Base-by-base conservation (phyloP, 345 rosid genomes). In the Mangifera indica region DNA sequence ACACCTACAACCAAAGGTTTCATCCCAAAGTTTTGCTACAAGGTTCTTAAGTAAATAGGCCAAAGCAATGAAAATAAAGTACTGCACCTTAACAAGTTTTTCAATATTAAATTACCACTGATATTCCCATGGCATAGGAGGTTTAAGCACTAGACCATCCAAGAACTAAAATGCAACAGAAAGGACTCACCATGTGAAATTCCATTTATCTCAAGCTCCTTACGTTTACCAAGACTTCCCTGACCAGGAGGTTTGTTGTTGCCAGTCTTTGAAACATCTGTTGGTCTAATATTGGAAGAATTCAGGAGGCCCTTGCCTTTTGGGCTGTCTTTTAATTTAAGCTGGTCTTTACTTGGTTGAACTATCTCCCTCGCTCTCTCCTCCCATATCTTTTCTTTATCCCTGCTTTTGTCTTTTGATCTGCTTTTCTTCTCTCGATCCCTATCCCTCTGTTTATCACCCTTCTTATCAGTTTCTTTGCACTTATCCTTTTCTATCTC, bases 111-210 rank as follows among this genome's bases (percentile, higher is more conserved):
- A 42, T n/a, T 71, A 74, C 76, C 76, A 71, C 60, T 17, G 34
- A 3, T 18, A 66, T 54, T 60, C 72, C 67, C 76, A 66, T 32
- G 67, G 56, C 60, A 70, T 44, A 55, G 49, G 55, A 37, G 46
- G 55, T 42, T 26, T 79, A 66, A 34, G 66, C 37, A 77, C 69
- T 40, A 32, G 56, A 71, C 56, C 71, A 63, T 54, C 67, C 48
- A 79, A 62, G 37, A n/a, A 70, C 49, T 44, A 58, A 60, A 60
- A 71, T 21, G 25, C 64, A 37, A 37, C 42, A 65, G 25, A 57
- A 64, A 72, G 34, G 67, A 83, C 95, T 86, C 84, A 91, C 97
- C 95, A 81, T 78, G 81, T 62, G 84, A 51, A 63, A 85, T 78
- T 57, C 95, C 95, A 79, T 91, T 89, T 59, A 80, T 76, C 70